Evolutionary conservation across 2,329 filamentous ascomycete species (phyloP), one percentile per base, ranked within the genome.

Genomic region (Paraphoma chrysanthemicola): DNA sequence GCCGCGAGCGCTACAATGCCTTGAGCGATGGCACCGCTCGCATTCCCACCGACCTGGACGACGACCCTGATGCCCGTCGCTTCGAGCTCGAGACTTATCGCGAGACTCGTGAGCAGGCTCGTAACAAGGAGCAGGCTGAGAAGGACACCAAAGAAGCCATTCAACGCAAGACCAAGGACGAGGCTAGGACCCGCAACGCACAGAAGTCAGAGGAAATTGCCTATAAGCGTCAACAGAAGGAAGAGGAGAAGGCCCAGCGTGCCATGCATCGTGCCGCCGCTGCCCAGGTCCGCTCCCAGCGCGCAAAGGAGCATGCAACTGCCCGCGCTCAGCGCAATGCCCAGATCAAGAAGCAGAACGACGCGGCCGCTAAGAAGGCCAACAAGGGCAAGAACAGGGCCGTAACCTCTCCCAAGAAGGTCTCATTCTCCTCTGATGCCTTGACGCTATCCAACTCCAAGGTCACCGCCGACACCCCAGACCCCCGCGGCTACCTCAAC

Each of bases 1-100:
- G 81, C 67, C 69, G 74, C 17, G 70, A 79, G 52, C 79, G 82
- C 29, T 81, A 75, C 57, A 67, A 74, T 31, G 72, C 70, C 12
- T 64, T 82, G 14, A 62, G 74, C 17, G 62, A 76, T 31, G 82
- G 80, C n/a, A 80, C 71, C 7, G 82, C 81, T 2, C 72, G 72
- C 30, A 76, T 78, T 16, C 80, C 82, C 1, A 78, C 77, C 17
- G 80, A 82, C 39, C 57, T 76, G 9, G 77, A 80, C 52, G 70
- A 77, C 14, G 69, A 81, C 44, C 78, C 78, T 14, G 70, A 69
- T 1, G 68, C 71, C 6, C 77, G 79, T 39, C 68, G 67, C 16
- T 54, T 54, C n/a, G 73, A 79, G 45, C 53, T 69, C 44, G 61
- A 70, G 36, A 51, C 47, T 4, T 67, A 58, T 45, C 64, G 70